Percentiles rank a stretch among this genome's conserved stretches.
Evolutionary conservation across 225 moss, liverwort and hornwort species (phyloP).

Genomic region (Ulota crispa): DNA sequence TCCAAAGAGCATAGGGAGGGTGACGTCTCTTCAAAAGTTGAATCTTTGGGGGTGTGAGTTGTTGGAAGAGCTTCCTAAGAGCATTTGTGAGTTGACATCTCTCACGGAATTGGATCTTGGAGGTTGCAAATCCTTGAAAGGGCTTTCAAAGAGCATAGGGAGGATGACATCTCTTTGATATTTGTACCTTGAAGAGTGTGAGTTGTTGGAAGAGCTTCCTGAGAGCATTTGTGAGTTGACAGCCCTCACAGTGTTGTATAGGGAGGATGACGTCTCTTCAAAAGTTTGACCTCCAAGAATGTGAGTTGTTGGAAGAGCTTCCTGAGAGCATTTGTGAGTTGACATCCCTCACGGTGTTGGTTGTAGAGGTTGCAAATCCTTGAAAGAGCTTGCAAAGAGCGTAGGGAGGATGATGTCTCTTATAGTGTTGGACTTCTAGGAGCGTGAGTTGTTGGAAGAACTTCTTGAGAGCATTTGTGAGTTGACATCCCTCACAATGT

Average conservation of each 20-base stretch:
- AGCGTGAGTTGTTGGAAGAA: too few species aligned
- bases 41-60: background rate
- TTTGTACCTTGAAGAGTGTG: accelerated
- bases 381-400: too few species aligned
- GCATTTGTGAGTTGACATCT: background rate
- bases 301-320: too few species aligned
- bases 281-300: too few species aligned
- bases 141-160: background rate
- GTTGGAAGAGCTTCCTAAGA: background rate
- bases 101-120: accelerated
- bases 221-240: background rate
- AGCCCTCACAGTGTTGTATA: accelerated
- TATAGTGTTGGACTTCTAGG: accelerated
- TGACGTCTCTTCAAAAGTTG: background rate
- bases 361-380: too few species aligned
- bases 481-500: too few species aligned
- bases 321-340: too few species aligned
- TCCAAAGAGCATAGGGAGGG: background rate
- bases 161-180: too few species aligned
- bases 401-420: too few species aligned
- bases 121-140: background rate
- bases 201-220: background rate
- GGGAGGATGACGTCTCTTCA: too few species aligned
- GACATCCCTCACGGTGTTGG: too few species aligned
- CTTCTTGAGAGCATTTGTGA: too few species aligned